Conservation (phyloP, 1,284 basidiomycete genomes). For the Rhodotorula sp. region DNA sequence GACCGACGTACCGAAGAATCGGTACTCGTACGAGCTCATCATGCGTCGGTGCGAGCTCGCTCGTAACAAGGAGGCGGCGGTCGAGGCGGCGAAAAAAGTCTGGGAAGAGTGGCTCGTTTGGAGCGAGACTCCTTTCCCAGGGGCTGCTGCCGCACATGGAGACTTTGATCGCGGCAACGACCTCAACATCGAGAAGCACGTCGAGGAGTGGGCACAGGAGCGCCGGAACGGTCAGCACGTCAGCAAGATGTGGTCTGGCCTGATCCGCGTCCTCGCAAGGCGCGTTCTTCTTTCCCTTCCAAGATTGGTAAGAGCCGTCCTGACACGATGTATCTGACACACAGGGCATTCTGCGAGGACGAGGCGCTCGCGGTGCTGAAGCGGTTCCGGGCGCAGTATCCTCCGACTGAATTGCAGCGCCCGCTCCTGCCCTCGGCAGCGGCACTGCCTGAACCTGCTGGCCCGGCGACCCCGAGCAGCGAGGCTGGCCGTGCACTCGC, state of each 20-base stretch:
- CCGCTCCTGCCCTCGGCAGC: not conserved
- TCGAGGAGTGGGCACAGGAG: conserved; percentile 10
- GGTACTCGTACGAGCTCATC: conserved; percentile 20
- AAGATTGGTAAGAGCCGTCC: not conserved
- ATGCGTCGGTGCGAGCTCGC: conserved; percentile 34
- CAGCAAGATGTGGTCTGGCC: conserved; percentile 31
- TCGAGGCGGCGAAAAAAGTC: conserved; percentile 20
- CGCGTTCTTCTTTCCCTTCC: not conserved
- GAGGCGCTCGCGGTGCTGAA: conserved; percentile 33
- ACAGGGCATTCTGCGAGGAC: conserved; percentile 18
- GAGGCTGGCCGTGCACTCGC: not conserved
- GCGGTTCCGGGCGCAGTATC: conserved; percentile 30
- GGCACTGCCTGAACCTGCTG: not conserved
- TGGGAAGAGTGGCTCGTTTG: conserved; percentile 39
- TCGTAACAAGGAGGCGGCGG: conserved; percentile 10
- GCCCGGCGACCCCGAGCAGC: not conserved
- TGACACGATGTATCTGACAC: not conserved
- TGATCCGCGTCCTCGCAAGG: conserved; percentile 35
- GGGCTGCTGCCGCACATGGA: not conserved
- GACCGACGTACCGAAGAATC: conserved; percentile 19
- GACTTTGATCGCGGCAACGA: not conserved
- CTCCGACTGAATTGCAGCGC: conserved; percentile 15
- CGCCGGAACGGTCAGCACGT: conserved; percentile 23
- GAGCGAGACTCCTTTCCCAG: conserved; percentile 10
- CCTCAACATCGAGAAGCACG: not conserved